Base-by-base conservation (phyloP, 345 rosid genomes). In the Moricandia moricandioides region DNA sequence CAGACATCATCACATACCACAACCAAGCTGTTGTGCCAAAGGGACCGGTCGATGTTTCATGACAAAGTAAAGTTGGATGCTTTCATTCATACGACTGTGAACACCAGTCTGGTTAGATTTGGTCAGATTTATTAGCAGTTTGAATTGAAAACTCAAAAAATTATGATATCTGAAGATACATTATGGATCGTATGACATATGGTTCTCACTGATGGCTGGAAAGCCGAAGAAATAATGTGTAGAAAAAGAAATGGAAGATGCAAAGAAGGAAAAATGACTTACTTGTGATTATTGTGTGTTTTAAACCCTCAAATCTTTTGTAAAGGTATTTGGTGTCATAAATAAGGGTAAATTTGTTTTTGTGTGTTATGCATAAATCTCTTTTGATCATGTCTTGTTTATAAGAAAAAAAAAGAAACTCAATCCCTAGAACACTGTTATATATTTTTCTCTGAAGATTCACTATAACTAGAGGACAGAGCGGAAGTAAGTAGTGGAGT, bases 1-100 rank as follows among this genome's bases (percentile, higher is more conserved):
- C 96, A 13, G 85, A 85, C 80, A 85, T 83, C 27, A 65, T 88
- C 43, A 78, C 81, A n/a, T n/a, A n/a, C n/a, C 77, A 72, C 51
- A 80, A 84, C 75, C 79, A 79, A 69, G 61, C 29, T 56, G 70
- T 30, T 59, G 69, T 30, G 7, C 65, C 31, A 72, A 83, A 61
- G 57, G 77, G 59, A 54, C 51, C 79, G 55, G 75, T 83, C 24
- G 87, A 87, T 49, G 69, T 88, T 67, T 85, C 90, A 30, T 92
- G 85, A 88, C 75, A 34, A 34, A 21, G 2, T 7, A 29, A 52
- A 60, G 69, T 24, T 70, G 76, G 71, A 70, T 64, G 31, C 30
- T 76, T 57, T 55, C 54, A 21, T 55, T 52, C 71, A 77, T 70
- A 57, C 61, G 40, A 64, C 43, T 43, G 40, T 62, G 75, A 62